phyloP scores from a whole-genome alignment of 2,329 filamentous ascomycete species.

The Tolypocladium pustulatum region DNA sequence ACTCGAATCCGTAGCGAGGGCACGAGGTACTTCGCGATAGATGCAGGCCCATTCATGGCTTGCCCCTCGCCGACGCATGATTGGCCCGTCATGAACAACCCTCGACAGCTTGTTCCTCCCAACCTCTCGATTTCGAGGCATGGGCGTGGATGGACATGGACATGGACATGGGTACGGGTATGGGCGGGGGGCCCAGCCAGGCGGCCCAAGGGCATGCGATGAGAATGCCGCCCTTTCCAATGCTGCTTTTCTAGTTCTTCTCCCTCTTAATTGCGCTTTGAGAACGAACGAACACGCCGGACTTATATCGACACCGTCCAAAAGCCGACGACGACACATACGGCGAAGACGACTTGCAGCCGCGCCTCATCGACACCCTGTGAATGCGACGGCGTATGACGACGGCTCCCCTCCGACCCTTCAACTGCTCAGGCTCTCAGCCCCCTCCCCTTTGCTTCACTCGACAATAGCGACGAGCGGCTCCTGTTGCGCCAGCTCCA shows the following conservation, averaged over 20 bases:
- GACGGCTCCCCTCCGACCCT: not conserved
- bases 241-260: not conserved
- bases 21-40: too few species aligned
- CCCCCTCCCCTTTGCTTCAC: not conserved
- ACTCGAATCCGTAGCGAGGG: too few species aligned
- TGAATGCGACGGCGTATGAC: not conserved
- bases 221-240: not conserved
- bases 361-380: not conserved
- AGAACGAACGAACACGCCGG: not conserved
- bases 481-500: slow-evolving; percentile 20
- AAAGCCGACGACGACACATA: not conserved
- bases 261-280: too few species aligned
- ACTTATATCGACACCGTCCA: not conserved
- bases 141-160: not conserved
- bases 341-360: not conserved
- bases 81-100: slow-evolving; percentile 1
- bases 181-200: not conserved
- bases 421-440: not conserved
- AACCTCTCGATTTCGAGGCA: slow-evolving; percentile 7
- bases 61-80: slow-evolving; percentile 1
- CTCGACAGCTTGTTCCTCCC: slow-evolving; percentile 1
- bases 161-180: not conserved
- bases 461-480: not conserved
- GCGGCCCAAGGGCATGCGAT: not conserved
- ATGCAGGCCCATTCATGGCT: slow-evolving; percentile 1